These are phyloP conservation scores for Euphrasia arctica DNA, from an alignment of 305 asterid genomes.

Conservation along the genomic window DNA sequence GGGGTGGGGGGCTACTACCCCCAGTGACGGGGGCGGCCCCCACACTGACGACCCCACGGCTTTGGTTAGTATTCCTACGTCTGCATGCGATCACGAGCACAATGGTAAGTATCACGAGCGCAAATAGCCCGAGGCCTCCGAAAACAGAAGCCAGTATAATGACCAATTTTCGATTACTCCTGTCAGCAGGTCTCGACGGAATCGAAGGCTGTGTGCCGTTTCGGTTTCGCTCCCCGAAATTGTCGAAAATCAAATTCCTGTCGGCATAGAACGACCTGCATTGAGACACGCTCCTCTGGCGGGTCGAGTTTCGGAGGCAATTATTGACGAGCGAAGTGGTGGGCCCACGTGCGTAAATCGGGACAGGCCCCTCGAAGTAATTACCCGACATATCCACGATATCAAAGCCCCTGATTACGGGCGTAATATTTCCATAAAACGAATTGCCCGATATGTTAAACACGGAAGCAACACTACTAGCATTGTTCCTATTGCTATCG, in stretches of 20 bases:
- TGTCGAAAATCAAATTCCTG: constrained; percentile 68
- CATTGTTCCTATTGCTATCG: constrained; percentile 32
- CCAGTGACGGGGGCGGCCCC: constrained; percentile 60
- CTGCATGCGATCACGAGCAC: constrained; percentile 46
- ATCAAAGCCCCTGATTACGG: constrained; percentile 46
- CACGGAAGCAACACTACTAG: constrained; percentile 28
- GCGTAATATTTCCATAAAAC: constrained; percentile 63
- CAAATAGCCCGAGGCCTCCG: constrained; percentile 59
- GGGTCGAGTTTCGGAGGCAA: constrained; percentile 56
- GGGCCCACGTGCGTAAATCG: constrained; percentile 46
- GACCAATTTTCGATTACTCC: constrained; percentile 27
- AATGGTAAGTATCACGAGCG: constrained; percentile 36
- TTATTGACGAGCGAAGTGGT: constrained; percentile 36
- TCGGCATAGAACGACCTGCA: constrained; percentile 65
- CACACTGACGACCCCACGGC: constrained; percentile 40
- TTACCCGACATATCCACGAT: constrained; percentile 62
- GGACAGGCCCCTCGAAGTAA: constrained; percentile 70
- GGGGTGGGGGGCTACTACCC: constrained; percentile 36
- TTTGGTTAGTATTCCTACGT: constrained; percentile 55
- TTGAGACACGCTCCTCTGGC: constrained; percentile 56
- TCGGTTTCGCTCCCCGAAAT: constrained; percentile 56
- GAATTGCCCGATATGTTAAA: constrained; percentile 65
- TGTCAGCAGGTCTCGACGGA: constrained; percentile 38
- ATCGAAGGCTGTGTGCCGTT: constrained; percentile 30
- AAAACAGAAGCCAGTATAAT: constrained; percentile 70